Evolutionary conservation across 148 eudicot species (phyloP).

Genomic region (Diospyros lotus): DNA sequence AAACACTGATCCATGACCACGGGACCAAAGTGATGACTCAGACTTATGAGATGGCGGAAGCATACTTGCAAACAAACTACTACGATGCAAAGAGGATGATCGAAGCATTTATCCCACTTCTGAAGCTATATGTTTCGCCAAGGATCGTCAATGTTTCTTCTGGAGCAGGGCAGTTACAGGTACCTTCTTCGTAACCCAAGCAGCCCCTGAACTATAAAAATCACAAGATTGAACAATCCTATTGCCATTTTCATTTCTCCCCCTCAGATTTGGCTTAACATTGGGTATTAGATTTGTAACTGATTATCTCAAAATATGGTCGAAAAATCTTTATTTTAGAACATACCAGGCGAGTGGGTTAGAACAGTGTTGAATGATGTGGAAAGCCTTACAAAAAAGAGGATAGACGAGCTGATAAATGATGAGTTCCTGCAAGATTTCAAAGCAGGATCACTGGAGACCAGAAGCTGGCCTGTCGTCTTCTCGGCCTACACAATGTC

Average conservation of each 20-base stretch:
- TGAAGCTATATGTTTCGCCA: slow-evolving; percentile 45
- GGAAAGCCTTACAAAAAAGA: slow-evolving; percentile 43
- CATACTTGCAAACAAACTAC: slow-evolving; percentile 49
- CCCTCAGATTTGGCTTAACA: no score
- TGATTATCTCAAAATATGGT: no score
- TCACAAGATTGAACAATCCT: neutral
- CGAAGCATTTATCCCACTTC: slow-evolving; percentile 47
- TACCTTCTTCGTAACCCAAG: slow-evolving; percentile 1
- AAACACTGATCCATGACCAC: neutral
- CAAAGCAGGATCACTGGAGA: slow-evolving; percentile 14
- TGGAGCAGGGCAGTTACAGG: slow-evolving; percentile 31
- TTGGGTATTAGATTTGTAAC: no score
- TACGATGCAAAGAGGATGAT: slow-evolving; percentile 35
- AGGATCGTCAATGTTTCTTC: slow-evolving; percentile 53
- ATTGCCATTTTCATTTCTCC: no score
- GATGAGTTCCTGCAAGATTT: slow-evolving; percentile 34
- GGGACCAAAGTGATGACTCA: slow-evolving; percentile 7
- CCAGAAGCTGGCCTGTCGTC: slow-evolving; percentile 18
- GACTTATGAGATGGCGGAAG: slow-evolving; percentile 35
- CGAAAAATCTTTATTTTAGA: slow-evolving; percentile 2
- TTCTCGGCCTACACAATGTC: slow-evolving; percentile 19
- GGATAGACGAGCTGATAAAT: slow-evolving; percentile 24
- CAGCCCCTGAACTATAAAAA: no score
- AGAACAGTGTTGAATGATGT: slow-evolving; percentile 25
- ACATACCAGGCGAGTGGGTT: slow-evolving; percentile 20